Evolutionary conservation across 192 early-diverging fungal species (phyloP), one percentile per base, ranked within the genome.

Genomic region (Mortierella antarctica): DNA sequence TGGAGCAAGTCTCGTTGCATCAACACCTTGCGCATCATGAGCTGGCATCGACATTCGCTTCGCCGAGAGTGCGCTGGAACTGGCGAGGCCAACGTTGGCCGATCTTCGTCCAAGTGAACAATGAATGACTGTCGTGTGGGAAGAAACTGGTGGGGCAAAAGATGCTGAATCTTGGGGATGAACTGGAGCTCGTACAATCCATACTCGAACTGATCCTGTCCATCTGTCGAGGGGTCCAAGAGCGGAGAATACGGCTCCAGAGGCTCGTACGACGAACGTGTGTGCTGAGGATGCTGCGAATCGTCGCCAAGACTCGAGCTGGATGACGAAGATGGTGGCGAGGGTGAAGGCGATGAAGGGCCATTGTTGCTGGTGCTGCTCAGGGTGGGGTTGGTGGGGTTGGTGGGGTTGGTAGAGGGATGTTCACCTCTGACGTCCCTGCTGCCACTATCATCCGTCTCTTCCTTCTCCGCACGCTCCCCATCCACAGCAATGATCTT

Each of bases 11-110:
- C 75, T 2, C 62, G 55, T 8, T 79, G 75, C 69, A 79, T 66
- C 52, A 79, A 56, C 12, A 53, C 75, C 57, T 79, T 79, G 51
- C 75, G 75, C 69, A 79, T 71, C 75, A 79, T 79, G n/a, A 79
- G 51, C 51, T 79, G 75, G 45, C 75, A 79, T 8, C 75, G 75
- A 60, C 75, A 79, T 54, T 79, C 75, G 7, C 62, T 66, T 7
- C 69, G 55, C 31, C 53, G 65, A 9, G 68, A 71, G 31, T 70
- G 67, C 17, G 64, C 49, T 2, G 75, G 75, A 7, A 79, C 75
- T 2, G 75, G 75, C 1, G 75, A 79, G 4, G 75, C 75, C 46
- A 79, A 42, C 0, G 75, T 79, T 6, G 75, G 75, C 9, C 75
- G 75, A 46, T 79, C 75, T 44, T 79, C 75, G 44, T 79, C 75